phyloP scores from a whole-genome alignment of 164 flowering plant genomes.

The Nymphaea colorata region DNA sequence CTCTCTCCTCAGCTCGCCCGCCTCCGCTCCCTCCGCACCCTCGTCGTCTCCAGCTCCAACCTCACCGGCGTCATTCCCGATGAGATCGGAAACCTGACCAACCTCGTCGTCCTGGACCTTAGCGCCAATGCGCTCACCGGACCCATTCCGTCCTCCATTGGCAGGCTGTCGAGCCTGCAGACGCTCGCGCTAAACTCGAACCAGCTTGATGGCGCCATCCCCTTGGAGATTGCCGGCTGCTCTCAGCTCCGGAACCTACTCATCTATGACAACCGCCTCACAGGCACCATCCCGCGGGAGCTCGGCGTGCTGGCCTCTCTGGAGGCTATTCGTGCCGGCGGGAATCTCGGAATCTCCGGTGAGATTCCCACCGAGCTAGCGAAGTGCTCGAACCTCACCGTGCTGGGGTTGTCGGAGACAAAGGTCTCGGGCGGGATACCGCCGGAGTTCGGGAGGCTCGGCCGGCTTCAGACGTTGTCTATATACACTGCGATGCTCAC shows the following conservation, averaged over 20 bases:
- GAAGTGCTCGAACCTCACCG: conserved; percentile 32
- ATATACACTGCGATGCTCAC: conserved; percentile 65
- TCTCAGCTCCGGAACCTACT: conserved; percentile 29
- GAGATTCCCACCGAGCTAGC: conserved; percentile 52
- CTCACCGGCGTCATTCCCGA: conserved; percentile 67
- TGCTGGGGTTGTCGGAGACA: conserved; percentile 50
- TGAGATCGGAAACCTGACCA: conserved; percentile 33
- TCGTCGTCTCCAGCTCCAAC: conserved; percentile 64
- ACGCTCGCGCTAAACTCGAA: conserved; percentile 57
- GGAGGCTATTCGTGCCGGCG: conserved; percentile 62
- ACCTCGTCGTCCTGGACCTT: conserved; percentile 39
- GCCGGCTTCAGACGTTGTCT: conserved; percentile 54
- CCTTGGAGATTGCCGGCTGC: conserved; percentile 45
- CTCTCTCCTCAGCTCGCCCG: conserved; percentile 37
- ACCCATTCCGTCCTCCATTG: conserved; percentile 42
- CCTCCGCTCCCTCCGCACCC: conserved; percentile 29
- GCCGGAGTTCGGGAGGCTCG: conserved; percentile 43
- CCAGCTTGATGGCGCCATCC: conserved; percentile 66
- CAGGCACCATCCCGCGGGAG: conserved; percentile 44
- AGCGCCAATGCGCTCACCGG: conserved; percentile 63
- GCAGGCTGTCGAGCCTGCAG: conserved; percentile 41
- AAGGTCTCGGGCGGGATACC: conserved; percentile 47
- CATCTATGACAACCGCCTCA: conserved; percentile 49
- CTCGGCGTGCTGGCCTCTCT: conserved; percentile 37
- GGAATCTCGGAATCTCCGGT: conserved; percentile 62